Percentiles rank a stretch among this genome's conserved stretches.
phyloP scores from a whole-genome alignment of 2,329 filamentous ascomycete species.

The Colletotrichum higginsianum region DNA sequence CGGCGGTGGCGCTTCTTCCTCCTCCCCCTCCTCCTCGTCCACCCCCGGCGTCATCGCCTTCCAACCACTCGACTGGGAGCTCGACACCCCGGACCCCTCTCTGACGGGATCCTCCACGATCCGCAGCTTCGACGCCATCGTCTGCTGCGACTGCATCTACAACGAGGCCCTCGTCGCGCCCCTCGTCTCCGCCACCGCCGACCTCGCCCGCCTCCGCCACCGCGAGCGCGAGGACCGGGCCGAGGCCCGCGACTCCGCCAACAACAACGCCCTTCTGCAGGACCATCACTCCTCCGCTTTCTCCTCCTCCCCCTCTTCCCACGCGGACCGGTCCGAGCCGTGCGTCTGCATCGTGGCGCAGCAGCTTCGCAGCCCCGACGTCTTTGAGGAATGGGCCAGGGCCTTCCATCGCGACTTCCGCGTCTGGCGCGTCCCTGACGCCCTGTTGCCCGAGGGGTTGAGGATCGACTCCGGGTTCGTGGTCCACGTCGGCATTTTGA shows the following conservation, averaged over 20 bases:
- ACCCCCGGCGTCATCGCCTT: slow-evolving; percentile 65
- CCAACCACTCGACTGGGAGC: slow-evolving; percentile 86
- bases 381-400: slow-evolving; percentile 86
- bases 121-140: slow-evolving; percentile 76
- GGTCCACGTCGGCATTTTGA: slow-evolving; percentile 82
- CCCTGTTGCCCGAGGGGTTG: slow-evolving; percentile 71
- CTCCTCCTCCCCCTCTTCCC: too few species aligned
- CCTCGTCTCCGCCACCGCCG: slow-evolving; percentile 84
- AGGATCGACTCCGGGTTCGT: slow-evolving; percentile 81
- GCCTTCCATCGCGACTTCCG: slow-evolving; percentile 77
- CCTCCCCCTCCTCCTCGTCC: slow-evolving; percentile 7
- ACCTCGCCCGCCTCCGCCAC: slow-evolving; percentile 76
- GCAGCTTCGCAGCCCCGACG: slow-evolving; percentile 86
- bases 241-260: slow-evolving; percentile 16
- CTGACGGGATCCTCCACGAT: slow-evolving; percentile 55
- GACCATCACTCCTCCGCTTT: not conserved
- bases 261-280: not conserved
- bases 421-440: slow-evolving; percentile 83
- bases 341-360: slow-evolving; percentile 88
- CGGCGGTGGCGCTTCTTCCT: slow-evolving; percentile 27
- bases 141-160: slow-evolving; percentile 96
- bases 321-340: slow-evolving; percentile 52
- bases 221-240: slow-evolving; percentile 35
- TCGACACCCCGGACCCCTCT: slow-evolving; percentile 64
- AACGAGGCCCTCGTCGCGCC: slow-evolving; percentile 89